A percentile compares a stretch with the other conserved stretches of the same genome.
These are phyloP conservation scores for Diplodia scrobiculata DNA, from an alignment of 2,329 filamentous ascomycete species.

Conservation along the genomic window DNA sequence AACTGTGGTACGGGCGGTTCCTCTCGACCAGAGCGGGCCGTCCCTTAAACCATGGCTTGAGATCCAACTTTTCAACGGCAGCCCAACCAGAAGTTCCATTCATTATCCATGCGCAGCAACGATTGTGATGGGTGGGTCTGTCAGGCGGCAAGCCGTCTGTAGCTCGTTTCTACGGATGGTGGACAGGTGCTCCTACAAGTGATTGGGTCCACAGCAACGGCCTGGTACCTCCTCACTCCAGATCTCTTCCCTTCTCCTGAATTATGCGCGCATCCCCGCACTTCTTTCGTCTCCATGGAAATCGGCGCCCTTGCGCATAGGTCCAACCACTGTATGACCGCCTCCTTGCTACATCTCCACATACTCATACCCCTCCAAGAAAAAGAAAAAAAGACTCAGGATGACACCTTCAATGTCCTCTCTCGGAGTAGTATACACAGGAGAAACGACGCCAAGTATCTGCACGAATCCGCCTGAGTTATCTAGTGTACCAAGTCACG, in stretches of 20 bases:
- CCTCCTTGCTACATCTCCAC: not conserved
- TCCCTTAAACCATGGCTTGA: not conserved
- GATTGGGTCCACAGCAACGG: not conserved
- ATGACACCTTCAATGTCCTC: not conserved
- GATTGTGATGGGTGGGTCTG: too few species aligned
- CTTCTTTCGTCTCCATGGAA: not conserved
- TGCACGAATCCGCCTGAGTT: too few species aligned
- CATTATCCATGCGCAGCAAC: not conserved
- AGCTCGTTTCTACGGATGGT: not conserved
- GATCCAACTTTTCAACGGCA: not conserved
- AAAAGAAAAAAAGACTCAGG: not conserved
- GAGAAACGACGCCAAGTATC: not conserved
- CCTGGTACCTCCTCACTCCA: not conserved
- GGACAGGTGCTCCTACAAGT: not conserved
- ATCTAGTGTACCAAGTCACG: not conserved
- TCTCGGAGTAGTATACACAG: not conserved
- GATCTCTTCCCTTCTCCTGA: not conserved
- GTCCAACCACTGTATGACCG: not conserved
- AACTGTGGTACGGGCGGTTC: not conserved
- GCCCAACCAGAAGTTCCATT: not conserved
- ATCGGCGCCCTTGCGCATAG: not conserved
- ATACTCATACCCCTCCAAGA: not conserved
- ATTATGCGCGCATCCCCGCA: not conserved
- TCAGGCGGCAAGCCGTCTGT: not conserved
- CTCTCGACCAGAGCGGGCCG: constrained; percentile 4